phyloP scores from a whole-genome alignment of 257 asterid species.

The Solanum commersonii region DNA sequence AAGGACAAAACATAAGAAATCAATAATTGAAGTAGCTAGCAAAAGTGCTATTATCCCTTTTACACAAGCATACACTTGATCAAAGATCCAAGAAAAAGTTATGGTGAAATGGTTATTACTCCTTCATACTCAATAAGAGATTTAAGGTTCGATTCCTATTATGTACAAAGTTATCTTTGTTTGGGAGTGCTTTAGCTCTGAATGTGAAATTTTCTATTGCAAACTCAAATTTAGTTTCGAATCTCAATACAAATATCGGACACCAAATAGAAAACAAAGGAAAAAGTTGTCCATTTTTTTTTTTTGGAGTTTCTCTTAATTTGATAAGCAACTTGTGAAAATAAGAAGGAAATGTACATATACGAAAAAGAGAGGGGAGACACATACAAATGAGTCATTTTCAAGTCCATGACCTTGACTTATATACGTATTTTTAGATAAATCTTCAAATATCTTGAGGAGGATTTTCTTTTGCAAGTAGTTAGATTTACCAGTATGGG shows the following conservation, averaged over 20 bases:
- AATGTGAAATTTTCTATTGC: neutral
- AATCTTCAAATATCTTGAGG: constrained; percentile 3
- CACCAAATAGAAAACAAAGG: neutral
- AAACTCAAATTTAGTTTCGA: neutral
- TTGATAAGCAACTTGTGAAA: neutral
- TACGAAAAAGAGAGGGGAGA: neutral
- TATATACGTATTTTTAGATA: constrained; percentile 8
- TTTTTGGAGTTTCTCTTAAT: too few relatives aligned
- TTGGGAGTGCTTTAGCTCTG: neutral
- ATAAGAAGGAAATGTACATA: neutral
- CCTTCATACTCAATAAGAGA: neutral
- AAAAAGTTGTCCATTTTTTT: neutral
- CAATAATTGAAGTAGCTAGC: neutral
- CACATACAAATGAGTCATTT: constrained; percentile 14
- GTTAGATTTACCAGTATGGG: constrained; percentile 5
- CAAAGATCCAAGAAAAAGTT: neutral
- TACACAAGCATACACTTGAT: neutral
- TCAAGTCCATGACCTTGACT: constrained; percentile 22
- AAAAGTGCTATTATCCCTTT: neutral
- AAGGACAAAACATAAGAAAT: neutral
- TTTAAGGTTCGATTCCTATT: neutral
- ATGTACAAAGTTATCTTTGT: neutral
- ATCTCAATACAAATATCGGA: neutral
- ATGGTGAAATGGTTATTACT: neutral
- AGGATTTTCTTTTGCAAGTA: neutral